A percentile compares a stretch with the other conserved stretches of the same genome.
These are phyloP conservation scores for Gossypium turneri DNA, from an alignment of 345 rosid species.

Conservation along the genomic window DNA sequence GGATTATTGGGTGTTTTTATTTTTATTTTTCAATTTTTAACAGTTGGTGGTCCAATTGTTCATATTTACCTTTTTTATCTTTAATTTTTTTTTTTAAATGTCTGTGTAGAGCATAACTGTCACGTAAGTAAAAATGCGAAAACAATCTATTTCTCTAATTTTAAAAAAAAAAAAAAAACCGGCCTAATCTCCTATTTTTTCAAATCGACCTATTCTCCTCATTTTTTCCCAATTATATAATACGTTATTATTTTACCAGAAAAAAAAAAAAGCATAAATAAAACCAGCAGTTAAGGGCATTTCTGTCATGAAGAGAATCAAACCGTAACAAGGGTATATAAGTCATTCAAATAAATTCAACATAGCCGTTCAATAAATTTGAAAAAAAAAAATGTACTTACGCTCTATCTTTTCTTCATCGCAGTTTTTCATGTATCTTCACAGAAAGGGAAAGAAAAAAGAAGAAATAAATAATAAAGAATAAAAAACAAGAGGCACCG, in stretches of 20 bases:
- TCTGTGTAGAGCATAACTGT: too few species aligned
- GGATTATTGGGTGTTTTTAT: too few species aligned
- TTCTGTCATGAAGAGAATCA: background rate
- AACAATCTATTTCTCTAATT: too few species aligned
- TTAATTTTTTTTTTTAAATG: too few species aligned
- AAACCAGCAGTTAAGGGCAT: background rate
- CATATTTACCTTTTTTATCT: too few species aligned
- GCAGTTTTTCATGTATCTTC: conserved; percentile 2
- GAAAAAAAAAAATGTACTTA: background rate
- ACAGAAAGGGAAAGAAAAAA: background rate
- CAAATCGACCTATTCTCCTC: too few species aligned
- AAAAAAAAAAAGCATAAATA: background rate
- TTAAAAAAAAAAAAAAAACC: rapidly evolving
- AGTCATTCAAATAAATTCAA: conserved; percentile 3
- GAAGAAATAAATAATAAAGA: background rate
- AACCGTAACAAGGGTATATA: background rate
- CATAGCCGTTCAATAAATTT: conserved; percentile 28
- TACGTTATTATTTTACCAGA: too few species aligned
- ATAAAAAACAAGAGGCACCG: background rate
- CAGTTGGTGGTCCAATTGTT: too few species aligned
- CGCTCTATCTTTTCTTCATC: background rate
- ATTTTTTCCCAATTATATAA: too few species aligned
- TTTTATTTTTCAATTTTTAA: too few species aligned
- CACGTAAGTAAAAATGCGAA: too few species aligned
- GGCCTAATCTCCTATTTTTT: too few species aligned